Evolutionary conservation across 164 flowering plant species (phyloP).

Genomic region (Nymphaea thermarum): DNA sequence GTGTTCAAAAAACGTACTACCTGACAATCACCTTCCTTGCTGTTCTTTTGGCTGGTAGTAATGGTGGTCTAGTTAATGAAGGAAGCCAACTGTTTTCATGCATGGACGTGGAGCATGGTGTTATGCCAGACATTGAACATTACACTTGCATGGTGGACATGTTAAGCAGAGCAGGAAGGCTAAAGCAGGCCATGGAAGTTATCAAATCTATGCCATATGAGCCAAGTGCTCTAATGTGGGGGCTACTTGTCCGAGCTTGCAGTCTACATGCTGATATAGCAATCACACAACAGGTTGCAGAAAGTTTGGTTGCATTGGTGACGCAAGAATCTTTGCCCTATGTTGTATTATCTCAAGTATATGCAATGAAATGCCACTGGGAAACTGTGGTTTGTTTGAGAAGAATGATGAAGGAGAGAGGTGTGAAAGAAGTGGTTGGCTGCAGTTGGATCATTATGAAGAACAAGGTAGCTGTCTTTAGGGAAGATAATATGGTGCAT

Average conservation of each 20-base stretch:
- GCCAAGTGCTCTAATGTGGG: slow-evolving; percentile 25
- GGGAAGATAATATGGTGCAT: slow-evolving; percentile 22
- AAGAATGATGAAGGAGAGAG: slow-evolving; percentile 27
- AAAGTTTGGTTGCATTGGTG: slow-evolving; percentile 29
- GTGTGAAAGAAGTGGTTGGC: slow-evolving; percentile 18
- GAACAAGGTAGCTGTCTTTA: slow-evolving; percentile 20
- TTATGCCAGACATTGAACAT: slow-evolving; percentile 35
- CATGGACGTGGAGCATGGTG: slow-evolving; percentile 37
- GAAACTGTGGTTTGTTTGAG: slow-evolving; percentile 42
- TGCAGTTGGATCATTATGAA: slow-evolving; percentile 46
- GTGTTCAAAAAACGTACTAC: slow-evolving; percentile 15
- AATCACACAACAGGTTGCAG: slow-evolving; percentile 35
- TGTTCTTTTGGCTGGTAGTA: slow-evolving; percentile 40
- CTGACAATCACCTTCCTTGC: slow-evolving; percentile 42
- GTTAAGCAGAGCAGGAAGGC: slow-evolving; percentile 34
- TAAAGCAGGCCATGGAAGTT: slow-evolving; percentile 29
- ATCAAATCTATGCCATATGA: slow-evolving; percentile 27
- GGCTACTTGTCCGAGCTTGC: slow-evolving; percentile 29
- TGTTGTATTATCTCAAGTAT: slow-evolving; percentile 27
- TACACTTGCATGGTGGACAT: slow-evolving; percentile 36
- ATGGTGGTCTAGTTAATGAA: slow-evolving; percentile 29
- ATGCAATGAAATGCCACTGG: slow-evolving; percentile 46
- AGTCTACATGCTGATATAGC: slow-evolving; percentile 23
- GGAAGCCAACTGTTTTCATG: slow-evolving; percentile 32
- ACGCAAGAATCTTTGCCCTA: slow-evolving; percentile 34